Conservation (phyloP, 345 rosid species). For the Iberis pinnata region DNA sequence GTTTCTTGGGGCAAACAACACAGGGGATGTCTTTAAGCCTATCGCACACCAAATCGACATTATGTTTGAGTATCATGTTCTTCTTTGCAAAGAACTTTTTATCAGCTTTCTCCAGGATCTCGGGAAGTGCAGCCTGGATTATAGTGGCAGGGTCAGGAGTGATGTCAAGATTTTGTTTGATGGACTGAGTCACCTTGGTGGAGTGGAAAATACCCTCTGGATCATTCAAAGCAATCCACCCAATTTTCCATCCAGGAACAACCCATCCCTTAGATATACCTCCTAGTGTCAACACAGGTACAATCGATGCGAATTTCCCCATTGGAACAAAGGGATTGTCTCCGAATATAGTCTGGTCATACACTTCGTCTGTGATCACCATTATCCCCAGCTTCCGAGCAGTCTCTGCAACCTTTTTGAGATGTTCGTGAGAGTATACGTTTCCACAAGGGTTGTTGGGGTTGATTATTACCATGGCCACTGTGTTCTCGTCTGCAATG, state of each 20-base stretch:
- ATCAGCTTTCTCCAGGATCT: constrained; percentile 51
- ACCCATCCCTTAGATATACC: constrained; percentile 61
- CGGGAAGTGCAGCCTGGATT: constrained; percentile 65
- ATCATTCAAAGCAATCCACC: constrained; percentile 49
- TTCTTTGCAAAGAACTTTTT: constrained; percentile 53
- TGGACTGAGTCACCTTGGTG: constrained; percentile 39
- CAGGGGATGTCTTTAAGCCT: constrained; percentile 53
- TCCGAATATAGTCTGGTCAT: constrained; percentile 45
- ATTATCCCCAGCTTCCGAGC: constrained; percentile 49
- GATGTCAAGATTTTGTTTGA: constrained; percentile 33
- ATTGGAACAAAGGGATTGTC: constrained; percentile 42
- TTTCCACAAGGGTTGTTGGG: constrained; percentile 38
- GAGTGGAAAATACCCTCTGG: constrained; percentile 35
- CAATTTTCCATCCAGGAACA: constrained; percentile 61
- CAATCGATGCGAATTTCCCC: constrained; percentile 47
- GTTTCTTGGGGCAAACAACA: constrained; percentile 49
- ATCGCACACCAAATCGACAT: constrained; percentile 44
- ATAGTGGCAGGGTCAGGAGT: constrained; percentile 44
- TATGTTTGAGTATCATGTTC: constrained; percentile 34
- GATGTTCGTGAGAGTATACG: constrained; percentile 41
- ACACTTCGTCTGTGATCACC: constrained; percentile 65
- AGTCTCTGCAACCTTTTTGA: constrained; percentile 52
- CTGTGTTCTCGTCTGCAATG: constrained; percentile 53
- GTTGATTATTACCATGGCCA: constrained; percentile 48
- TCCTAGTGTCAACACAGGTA: constrained; percentile 49